Conservation (phyloP, 2,329 filamentous ascomycete genomes). For the Rhynchosporium agropyri region DNA sequence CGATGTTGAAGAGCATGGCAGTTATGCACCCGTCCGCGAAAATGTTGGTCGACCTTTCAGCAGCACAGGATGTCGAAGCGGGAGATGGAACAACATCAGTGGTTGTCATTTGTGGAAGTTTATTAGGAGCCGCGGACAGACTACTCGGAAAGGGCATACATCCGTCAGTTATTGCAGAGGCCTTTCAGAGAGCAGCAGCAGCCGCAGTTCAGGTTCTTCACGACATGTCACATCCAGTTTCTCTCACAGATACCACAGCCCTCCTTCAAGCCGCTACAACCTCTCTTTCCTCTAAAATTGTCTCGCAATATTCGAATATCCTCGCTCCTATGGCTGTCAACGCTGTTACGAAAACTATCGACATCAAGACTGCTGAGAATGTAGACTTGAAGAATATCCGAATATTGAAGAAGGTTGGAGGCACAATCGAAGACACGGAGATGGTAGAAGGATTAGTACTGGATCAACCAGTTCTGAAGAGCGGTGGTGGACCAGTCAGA, state of each 20-base stretch:
- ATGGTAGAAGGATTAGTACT: conserved; percentile 93
- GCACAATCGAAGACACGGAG: conserved; percentile 97
- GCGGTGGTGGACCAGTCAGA: conserved; percentile 82
- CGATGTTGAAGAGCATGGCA: conserved; percentile 98
- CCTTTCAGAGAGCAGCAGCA: conserved; percentile 91
- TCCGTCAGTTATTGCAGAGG: conserved; percentile 95
- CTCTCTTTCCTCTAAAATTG: conserved; percentile 96
- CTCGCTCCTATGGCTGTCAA: conserved; percentile 98
- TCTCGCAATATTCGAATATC: conserved; percentile 93
- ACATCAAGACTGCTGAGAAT: conserved; percentile 92
- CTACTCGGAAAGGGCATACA: conserved; percentile 92
- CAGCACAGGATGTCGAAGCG: conserved; percentile 96
- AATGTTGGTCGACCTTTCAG: conserved; percentile 97
- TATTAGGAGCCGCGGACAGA: conserved; percentile 90
- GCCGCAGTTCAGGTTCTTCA: conserved; percentile 88
- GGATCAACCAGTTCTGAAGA: conserved; percentile 91
- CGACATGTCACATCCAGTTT: conserved; percentile 93
- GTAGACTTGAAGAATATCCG: conserved; percentile 96
- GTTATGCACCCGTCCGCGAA: conserved; percentile 99
- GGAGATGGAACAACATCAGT: conserved; percentile 98
- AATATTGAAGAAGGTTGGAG: conserved; percentile 96
- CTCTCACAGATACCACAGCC: conserved; percentile 82
- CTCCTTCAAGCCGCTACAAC: conserved; percentile 97
- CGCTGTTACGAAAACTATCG: conserved; percentile 92
- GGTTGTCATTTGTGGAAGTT: conserved; percentile 93